Evolutionary conservation across 345 rosid genomes (phyloP).

Genomic region (Populus pruinosa): DNA sequence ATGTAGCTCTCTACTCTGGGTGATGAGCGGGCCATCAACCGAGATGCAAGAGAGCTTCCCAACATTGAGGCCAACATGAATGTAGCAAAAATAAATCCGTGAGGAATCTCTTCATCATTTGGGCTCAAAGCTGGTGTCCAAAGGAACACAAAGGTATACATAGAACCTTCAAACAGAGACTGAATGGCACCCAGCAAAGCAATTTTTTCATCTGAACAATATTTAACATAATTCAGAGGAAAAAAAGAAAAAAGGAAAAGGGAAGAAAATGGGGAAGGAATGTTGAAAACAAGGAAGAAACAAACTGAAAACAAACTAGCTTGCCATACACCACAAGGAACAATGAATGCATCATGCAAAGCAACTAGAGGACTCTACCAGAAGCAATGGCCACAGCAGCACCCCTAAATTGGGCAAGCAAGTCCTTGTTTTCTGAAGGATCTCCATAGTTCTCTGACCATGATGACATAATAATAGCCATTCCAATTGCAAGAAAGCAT

Average conservation of each 20-base stretch:
- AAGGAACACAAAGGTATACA: slow-evolving; percentile 97
- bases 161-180: slow-evolving; percentile 94
- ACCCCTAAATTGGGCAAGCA: slow-evolving; percentile 37
- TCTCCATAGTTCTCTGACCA: slow-evolving; percentile 73
- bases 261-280: background rate
- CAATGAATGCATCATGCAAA: background rate
- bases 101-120: slow-evolving; percentile 85
- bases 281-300: background rate
- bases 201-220: slow-evolving; percentile 75
- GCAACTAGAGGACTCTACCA: slow-evolving; percentile 8
- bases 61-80: slow-evolving; percentile 96
- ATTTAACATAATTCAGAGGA: slow-evolving; percentile 15
- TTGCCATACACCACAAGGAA: background rate
- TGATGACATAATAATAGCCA: slow-evolving; percentile 51
- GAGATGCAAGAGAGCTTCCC: slow-evolving; percentile 96
- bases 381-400: slow-evolving; percentile 36
- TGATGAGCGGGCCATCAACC: slow-evolving; percentile 69
- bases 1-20: slow-evolving; percentile 82
- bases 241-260: background rate
- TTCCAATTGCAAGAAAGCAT: slow-evolving; percentile 65
- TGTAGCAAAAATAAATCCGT: slow-evolving; percentile 94
- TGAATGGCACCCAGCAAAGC: slow-evolving; percentile 95
- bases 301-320: background rate
- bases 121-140: slow-evolving; percentile 98
- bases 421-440: slow-evolving; percentile 58